Evolutionary conservation across 2,329 filamentous ascomycete species (phyloP), one percentile per base, ranked within the genome.

Genomic region (Westerdykella ornata): DNA sequence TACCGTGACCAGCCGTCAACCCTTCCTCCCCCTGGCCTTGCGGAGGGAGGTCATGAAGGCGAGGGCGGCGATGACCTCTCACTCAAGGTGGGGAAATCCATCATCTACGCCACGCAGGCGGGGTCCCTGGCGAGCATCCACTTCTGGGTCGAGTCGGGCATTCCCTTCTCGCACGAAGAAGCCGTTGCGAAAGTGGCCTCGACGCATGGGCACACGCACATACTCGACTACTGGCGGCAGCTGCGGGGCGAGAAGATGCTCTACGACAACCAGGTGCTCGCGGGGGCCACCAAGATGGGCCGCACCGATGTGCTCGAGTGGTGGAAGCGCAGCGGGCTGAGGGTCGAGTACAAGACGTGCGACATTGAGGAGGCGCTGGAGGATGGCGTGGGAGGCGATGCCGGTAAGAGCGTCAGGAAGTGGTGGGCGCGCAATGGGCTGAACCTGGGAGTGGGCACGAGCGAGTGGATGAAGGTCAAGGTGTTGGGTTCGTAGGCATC

Each of bases 351-450:
- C 67, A 89, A 90, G 64, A 94, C 88, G 1, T 95, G 88, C 64
- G 88, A 94, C 64, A 92, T 97, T 46, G 89, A 96, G 63, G 90
- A 96, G 67, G 89, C 89, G 1, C 74, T 96, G 30, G 89, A 96
- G 62, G 89, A 95, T 61, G 86, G 87, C 16, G 78, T 90, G 3
- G 78, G 79, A 29, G 78, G 73, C 1, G 67, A 72, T 4, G 81
- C 84, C 41, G 84, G 88, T 47, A 79, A 81, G 49, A 76, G 77
- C 29, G 86, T 94, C 14, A 73, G 86, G 42, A 74, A 76, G 48
- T 97, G 90, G 90, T 97, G 90, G 90, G 84, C 85, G 17, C 71
- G 75, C 49, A 90, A 92, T 53, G 88, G 87, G 0, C 68, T 94
- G 47, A 90, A 92, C 57, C 66, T 94, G 39, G 85, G 86, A 1